Percentiles rank a stretch among this genome's conserved stretches.
Evolutionary conservation across 2,329 filamentous ascomycete genomes (phyloP).

Genomic region (Alternaria metachromatica): DNA sequence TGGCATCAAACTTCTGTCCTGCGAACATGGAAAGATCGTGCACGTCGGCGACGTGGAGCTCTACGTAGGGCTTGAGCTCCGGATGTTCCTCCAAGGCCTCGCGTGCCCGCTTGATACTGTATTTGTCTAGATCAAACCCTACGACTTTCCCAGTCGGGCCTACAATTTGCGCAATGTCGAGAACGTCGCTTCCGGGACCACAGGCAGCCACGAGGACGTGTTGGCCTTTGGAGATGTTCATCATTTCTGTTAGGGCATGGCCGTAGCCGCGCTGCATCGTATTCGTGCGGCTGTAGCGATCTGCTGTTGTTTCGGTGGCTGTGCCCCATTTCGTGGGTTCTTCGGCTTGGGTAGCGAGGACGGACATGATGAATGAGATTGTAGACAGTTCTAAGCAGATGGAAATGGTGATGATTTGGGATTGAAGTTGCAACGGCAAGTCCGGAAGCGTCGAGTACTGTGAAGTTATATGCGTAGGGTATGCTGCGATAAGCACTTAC

Average conservation of each 20-base stretch:
- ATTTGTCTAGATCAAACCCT: neutral
- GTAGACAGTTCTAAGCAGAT: neutral
- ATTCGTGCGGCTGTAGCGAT: neutral
- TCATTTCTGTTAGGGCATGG: neutral
- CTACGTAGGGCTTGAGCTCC: neutral
- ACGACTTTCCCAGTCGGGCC: neutral
- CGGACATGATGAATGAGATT: neutral
- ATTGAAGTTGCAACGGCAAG: neutral
- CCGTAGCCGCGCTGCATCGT: neutral
- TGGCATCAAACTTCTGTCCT: neutral
- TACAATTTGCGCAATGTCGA: neutral
- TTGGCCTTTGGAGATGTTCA: neutral
- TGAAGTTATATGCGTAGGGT: neutral
- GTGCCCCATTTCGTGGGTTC: neutral
- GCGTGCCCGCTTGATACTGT: neutral
- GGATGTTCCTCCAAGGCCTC: neutral
- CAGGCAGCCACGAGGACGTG: neutral
- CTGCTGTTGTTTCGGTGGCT: neutral
- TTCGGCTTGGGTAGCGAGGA: neutral
- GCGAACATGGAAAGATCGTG: neutral
- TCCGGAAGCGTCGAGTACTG: neutral
- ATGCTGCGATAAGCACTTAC: neutral
- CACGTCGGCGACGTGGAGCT: neutral
- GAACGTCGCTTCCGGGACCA: neutral
- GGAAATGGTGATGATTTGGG: neutral